Evolutionary conservation across 257 asterid species (phyloP), one percentile per base, ranked within the genome.

Genomic region (Salvia miltiorrhiza): DNA sequence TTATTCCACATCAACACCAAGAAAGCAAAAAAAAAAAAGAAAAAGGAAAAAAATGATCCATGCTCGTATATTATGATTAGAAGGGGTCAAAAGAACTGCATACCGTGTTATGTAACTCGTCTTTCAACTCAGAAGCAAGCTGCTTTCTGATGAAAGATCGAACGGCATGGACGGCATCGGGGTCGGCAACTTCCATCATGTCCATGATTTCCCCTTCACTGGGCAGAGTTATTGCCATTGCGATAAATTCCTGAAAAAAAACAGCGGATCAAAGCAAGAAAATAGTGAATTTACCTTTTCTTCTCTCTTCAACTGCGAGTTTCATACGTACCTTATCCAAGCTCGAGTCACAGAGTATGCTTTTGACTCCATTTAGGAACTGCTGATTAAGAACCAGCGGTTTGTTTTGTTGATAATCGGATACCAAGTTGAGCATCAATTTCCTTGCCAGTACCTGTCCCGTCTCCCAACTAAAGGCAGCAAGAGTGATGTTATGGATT

Each of bases 191-290:
- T 72, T 80, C 88, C 96, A 90, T 81, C 86, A 90, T 61, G 85
- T 88, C 96, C 96, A 90, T 90, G 72, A 90, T 86, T 81, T 90
- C 97, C 32, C 96, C 96, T 62, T 72, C 85, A 73, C 90, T 90
- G 3, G 96, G 97, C 63, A 88, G 72, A 76, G 95, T 88, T 70
- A 90, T 58, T 45, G 96, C 95, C 86, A 85, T 88, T 4, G 96
- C 86, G 69, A 85, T 85, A 77, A 90, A 90, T 77, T 90, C 96
- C 96, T 90, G 77, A 62, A 79, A 67, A 7, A 73, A 32, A 62
- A n/a, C 20, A 52, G 5, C 21, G 4, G 41, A 37, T 49, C 12
- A 17, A 53, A 50, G 20, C n/a, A n/a, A 44, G 64, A 54, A 75
- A 0, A 61, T 4, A 73, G 17, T 5, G 21, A 73, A 58, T 30